Base-by-base conservation (phyloP, 2,329 filamentous ascomycete species). In the Amesomyces nigricolor region DNA sequence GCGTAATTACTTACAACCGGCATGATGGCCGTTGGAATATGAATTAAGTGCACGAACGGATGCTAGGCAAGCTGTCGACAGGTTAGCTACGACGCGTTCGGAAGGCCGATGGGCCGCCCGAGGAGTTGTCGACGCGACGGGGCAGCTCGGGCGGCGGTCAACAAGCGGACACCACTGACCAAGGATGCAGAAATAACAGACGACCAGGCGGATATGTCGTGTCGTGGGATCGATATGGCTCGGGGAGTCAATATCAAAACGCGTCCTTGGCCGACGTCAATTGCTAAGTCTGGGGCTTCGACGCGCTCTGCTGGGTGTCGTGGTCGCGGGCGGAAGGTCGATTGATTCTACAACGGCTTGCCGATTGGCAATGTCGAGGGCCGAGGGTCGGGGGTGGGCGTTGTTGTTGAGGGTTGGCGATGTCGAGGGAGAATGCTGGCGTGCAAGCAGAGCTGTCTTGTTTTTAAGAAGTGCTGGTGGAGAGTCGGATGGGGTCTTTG, bases 391-490 rank as follows among this genome's bases (percentile, higher is more conserved):
- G 51, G 46, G 22, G 56, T 7, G 47, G 56, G 40, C 52, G 54
- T 48, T 57, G 54, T 54, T 53, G 46, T 48, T 55, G 57, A 56
- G 52, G 51, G 46, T 54, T 57, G 47, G 61, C 53, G 58, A 44
- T 58, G 50, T 55, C 49, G 57, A 56, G 52, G 42, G 54, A 63
- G 45, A 60, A 59, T 60, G 57, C 59, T 59, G 54, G 57, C 47
- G 57, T 51, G 53, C 16, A 58, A 13, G 5, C 3, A 55, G 57
- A 55, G 61, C 53, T 60, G 47, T 61, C 62, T 62, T 63, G 62
- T 64, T 64, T 66, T 63, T 63, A 62, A 62, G 61, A 63, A 50
- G 59, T 61, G 61, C 57, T 66, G 62, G 63, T 63, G 58, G 59
- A 63, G 59, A 63, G 61, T 61, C 61, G 58, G 62, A 64, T 60